Conservation (phyloP, 352 stramenopile species). For the Pythium monospermum region DNA sequence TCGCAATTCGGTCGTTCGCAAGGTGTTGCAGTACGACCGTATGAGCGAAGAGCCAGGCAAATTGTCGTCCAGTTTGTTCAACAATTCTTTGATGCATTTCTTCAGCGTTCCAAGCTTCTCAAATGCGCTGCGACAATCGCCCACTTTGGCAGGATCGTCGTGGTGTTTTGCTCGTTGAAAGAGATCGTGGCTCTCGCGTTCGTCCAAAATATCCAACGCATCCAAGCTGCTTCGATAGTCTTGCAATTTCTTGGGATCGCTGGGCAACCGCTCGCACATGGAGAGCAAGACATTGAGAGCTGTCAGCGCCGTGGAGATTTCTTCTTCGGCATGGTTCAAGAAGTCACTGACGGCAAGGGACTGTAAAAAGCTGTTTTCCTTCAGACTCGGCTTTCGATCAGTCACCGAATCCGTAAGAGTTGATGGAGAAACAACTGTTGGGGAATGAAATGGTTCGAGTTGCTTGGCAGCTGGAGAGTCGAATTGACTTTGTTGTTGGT, state of each 20-base stretch:
- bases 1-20: constrained; percentile 36
- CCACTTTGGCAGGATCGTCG: constrained; percentile 23
- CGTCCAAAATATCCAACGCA: constrained; percentile 60
- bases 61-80: constrained; percentile 49
- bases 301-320: constrained; percentile 71
- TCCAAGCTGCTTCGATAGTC: constrained; percentile 66
- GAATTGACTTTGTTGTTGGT: background rate
- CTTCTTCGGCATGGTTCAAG: constrained; percentile 63
- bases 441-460: background rate
- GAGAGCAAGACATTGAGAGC: constrained; percentile 66
- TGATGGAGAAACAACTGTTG: constrained; percentile 1
- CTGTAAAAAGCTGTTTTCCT: constrained; percentile 57
- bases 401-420: background rate
- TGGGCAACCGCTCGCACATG: constrained; percentile 56
- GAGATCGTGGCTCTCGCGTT: constrained; percentile 49
- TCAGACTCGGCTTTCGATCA: constrained; percentile 17
- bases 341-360: constrained; percentile 65
- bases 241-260: constrained; percentile 49
- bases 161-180: constrained; percentile 36
- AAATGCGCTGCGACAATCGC: constrained; percentile 40
- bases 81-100: constrained; percentile 48
- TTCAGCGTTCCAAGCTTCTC: constrained; percentile 48
- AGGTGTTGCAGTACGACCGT: constrained; percentile 36
- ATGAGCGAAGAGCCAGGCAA: constrained; percentile 43
- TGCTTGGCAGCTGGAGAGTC: background rate